A percentile compares a stretch with the other conserved stretches of the same genome.
Conservation (phyloP, 176 grass and related monocot genomes). For the Ananas comosus region DNA sequence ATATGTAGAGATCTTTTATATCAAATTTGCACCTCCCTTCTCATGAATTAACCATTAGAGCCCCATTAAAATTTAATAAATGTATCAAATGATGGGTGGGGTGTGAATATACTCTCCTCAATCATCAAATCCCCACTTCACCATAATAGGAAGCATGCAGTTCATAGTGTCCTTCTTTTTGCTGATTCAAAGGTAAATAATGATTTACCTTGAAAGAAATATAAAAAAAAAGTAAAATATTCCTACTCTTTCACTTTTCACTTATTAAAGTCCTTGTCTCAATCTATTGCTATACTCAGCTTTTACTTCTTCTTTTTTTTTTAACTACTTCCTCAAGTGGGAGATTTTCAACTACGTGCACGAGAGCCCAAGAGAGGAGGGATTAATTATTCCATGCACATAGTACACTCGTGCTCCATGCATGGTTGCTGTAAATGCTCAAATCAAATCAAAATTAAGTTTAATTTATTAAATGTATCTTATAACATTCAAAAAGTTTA, state of each 20-base stretch:
- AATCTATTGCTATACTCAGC: background rate
- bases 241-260: background rate
- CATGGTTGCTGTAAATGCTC: no score
- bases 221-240: background rate
- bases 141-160: slow-evolving; percentile 18
- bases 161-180: slow-evolving; percentile 4
- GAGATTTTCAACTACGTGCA: slow-evolving; percentile 35
- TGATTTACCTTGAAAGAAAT: slow-evolving; percentile 4
- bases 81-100: slow-evolving; percentile 6
- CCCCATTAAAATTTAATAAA: slow-evolving; percentile 6
- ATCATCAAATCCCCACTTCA: slow-evolving; percentile 14
- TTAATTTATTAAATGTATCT: no score
- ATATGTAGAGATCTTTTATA: no score
- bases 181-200: slow-evolving; percentile 6
- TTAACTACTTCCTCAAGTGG: slow-evolving; percentile 15
- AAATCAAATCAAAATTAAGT: no score
- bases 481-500: no score
- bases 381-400: background rate
- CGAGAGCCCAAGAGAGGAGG: background rate
- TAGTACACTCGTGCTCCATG: no score
- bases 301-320: slow-evolving; percentile 1
- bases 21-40: no score
- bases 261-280: background rate
- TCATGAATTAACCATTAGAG: background rate
- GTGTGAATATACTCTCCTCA: slow-evolving; percentile 15